Conservation (phyloP, 2,329 filamentous ascomycete genomes). For the Madurella fahalii region DNA sequence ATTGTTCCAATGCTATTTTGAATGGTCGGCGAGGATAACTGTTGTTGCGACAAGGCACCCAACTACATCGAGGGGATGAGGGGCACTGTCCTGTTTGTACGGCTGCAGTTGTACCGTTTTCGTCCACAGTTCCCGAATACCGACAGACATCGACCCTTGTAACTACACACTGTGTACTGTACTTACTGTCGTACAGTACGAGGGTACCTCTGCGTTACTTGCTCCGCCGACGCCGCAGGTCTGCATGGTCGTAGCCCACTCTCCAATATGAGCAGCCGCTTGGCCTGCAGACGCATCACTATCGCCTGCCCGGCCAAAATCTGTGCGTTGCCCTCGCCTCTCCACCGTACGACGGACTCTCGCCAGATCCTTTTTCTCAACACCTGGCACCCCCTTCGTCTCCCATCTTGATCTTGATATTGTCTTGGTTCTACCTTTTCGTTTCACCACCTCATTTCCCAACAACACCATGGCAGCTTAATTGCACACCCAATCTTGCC, state of each 20-base stretch:
- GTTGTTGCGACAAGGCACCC: too few species aligned
- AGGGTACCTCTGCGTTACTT: neutral
- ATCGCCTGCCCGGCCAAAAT: conserved; percentile 9
- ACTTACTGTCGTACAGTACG: neutral
- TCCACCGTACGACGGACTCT: conserved; percentile 6
- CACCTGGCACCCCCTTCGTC: conserved; percentile 5
- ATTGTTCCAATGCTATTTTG: too few species aligned
- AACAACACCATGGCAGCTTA: conserved; percentile 17
- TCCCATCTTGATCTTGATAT: conserved; percentile 4
- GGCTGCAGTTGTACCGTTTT: too few species aligned
- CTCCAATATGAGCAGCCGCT: conserved; percentile 10
- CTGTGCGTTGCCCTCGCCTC: conserved; percentile 13
- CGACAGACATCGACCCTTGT: neutral
- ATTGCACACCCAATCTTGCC: conserved; percentile 13
- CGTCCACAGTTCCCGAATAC: too few species aligned
- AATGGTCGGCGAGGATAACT: too few species aligned
- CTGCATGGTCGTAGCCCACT: conserved; percentile 13
- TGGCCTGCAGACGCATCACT: neutral
- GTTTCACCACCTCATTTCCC: neutral
- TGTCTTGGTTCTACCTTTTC: conserved; percentile 6
- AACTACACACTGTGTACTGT: neutral
- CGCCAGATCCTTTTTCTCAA: conserved; percentile 16
- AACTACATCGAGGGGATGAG: too few species aligned
- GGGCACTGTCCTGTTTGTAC: too few species aligned
- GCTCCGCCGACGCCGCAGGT: conserved; percentile 17